phyloP scores from a whole-genome alignment of 2,329 filamentous ascomycete genomes.

The Monilinia fructicola region DNA sequence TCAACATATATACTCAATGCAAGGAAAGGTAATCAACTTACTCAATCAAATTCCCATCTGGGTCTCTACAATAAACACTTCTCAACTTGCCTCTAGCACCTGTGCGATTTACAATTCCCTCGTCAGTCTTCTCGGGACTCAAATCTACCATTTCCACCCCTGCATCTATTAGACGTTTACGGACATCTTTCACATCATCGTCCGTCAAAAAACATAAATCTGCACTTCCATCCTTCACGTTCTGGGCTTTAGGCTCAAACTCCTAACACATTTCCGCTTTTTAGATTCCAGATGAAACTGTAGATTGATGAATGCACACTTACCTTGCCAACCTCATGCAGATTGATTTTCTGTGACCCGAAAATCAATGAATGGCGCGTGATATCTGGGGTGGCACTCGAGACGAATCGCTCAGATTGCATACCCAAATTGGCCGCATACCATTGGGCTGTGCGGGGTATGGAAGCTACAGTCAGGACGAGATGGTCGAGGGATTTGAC shows the following conservation, averaged over 20 bases:
- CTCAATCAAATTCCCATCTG: slow-evolving; percentile 63
- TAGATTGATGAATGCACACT: not conserved
- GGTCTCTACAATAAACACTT: slow-evolving; percentile 61
- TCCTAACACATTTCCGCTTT: slow-evolving; percentile 40
- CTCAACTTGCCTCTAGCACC: slow-evolving; percentile 55
- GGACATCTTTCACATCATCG: slow-evolving; percentile 49
- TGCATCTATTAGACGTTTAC: slow-evolving; percentile 44
- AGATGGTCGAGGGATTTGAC: slow-evolving; percentile 53
- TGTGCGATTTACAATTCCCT: slow-evolving; percentile 55
- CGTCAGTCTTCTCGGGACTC: slow-evolving; percentile 37
- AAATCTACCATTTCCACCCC: slow-evolving; percentile 48
- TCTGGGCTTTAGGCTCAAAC: slow-evolving; percentile 58
- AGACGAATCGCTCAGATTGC: slow-evolving; percentile 52
- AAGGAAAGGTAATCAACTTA: slow-evolving; percentile 37
- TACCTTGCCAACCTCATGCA: slow-evolving; percentile 54
- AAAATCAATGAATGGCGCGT: slow-evolving; percentile 55
- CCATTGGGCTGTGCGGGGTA: slow-evolving; percentile 52
- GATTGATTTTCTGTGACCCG: slow-evolving; percentile 60
- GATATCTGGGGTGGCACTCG: slow-evolving; percentile 42
- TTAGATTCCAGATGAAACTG: not conserved
- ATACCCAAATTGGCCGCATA: slow-evolving; percentile 59
- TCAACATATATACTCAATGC: slow-evolving; percentile 8
- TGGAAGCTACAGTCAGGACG: slow-evolving; percentile 56
- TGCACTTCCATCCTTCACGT: slow-evolving; percentile 55
- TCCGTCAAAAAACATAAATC: slow-evolving; percentile 61